These are phyloP conservation scores for Eremothecium sinecaudum DNA, from an alignment of 1,139 yeast species.

Conservation along the genomic window DNA sequence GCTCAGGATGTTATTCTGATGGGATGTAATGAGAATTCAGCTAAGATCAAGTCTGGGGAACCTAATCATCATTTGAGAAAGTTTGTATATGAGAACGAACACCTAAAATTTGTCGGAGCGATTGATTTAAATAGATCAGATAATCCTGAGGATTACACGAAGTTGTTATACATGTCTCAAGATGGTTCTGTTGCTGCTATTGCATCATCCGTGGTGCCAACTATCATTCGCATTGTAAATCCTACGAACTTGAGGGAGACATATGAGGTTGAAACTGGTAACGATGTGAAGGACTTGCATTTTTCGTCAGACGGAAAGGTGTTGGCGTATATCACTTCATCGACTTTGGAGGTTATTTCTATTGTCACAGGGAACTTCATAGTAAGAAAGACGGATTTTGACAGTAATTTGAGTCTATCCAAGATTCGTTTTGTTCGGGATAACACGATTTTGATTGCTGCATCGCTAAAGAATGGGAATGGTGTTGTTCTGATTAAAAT, in stretches of 20 bases:
- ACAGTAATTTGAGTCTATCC: constrained; percentile 36
- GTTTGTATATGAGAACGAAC: constrained; percentile 50
- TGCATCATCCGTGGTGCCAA: constrained; percentile 52
- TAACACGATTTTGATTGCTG: constrained; percentile 44
- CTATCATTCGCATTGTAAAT: constrained; percentile 49
- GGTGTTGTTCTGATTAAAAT: constrained; percentile 33
- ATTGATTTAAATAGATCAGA: constrained; percentile 34
- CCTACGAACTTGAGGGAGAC: constrained; percentile 46
- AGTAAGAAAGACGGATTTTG: constrained; percentile 31
- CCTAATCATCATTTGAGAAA: constrained; percentile 67
- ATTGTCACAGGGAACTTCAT: constrained; percentile 35
- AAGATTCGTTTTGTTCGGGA: constrained; percentile 53
- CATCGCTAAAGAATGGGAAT: constrained; percentile 39
- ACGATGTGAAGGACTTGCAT: constrained; percentile 41
- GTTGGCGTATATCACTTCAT: constrained; percentile 48
- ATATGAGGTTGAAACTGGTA: constrained; percentile 47
- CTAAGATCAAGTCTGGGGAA: constrained; percentile 44
- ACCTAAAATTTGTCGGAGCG: constrained; percentile 51
- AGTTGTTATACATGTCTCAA: constrained; percentile 43
- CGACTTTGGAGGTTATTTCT: constrained; percentile 43
- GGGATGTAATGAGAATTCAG: constrained; percentile 64
- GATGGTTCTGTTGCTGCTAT: constrained; percentile 52
- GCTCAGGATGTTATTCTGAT: constrained; percentile 46
- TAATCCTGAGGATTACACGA: constrained; percentile 49
- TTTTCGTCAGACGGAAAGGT: constrained; percentile 44